These are phyloP conservation scores for Hygrocybe coccinea DNA, from an alignment of 768 basidiomycete species.

Conservation along the genomic window DNA sequence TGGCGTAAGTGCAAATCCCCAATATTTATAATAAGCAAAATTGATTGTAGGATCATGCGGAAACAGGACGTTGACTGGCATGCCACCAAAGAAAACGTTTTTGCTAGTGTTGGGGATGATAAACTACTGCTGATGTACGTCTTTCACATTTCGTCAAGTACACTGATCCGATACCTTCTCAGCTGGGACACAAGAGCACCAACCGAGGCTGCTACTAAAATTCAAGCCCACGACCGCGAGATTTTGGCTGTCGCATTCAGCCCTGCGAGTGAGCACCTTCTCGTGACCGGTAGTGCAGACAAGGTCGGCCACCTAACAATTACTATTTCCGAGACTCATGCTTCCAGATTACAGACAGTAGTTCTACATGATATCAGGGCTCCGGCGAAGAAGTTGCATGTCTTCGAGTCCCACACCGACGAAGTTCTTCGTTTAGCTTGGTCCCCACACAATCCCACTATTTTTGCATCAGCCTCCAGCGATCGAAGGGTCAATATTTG, in stretches of 20 bases:
- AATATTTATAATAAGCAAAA: background rate
- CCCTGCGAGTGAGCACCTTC: constrained; percentile 69
- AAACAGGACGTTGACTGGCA: constrained; percentile 96
- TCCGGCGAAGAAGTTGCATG: constrained; percentile 73
- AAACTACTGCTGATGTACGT: constrained; percentile 87
- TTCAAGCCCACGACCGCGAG: constrained; percentile 87
- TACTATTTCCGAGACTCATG: background rate
- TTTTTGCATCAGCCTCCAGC: constrained; percentile 92
- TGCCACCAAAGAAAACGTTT: constrained; percentile 69
- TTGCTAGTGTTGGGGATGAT: constrained; percentile 96
- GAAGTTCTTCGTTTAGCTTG: constrained; percentile 92
- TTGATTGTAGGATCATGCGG: constrained; percentile 7
- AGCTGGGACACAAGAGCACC: constrained; percentile 92
- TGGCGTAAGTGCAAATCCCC: constrained; percentile 53
- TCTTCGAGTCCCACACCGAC: constrained; percentile 89
- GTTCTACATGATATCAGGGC: constrained; percentile 81
- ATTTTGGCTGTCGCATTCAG: constrained; percentile 90
- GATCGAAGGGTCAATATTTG: constrained; percentile 93
- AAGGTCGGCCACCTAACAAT: constrained; percentile 48
- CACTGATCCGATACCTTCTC: constrained; percentile 7
- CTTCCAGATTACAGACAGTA: constrained; percentile 54
- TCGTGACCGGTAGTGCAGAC: constrained; percentile 91
- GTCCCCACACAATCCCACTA: constrained; percentile 88
- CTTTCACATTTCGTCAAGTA: background rate
- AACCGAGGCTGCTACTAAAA: constrained; percentile 58